These are phyloP conservation scores for Russula emetica DNA, from an alignment of 768 basidiomycete species.

Conservation along the genomic window DNA sequence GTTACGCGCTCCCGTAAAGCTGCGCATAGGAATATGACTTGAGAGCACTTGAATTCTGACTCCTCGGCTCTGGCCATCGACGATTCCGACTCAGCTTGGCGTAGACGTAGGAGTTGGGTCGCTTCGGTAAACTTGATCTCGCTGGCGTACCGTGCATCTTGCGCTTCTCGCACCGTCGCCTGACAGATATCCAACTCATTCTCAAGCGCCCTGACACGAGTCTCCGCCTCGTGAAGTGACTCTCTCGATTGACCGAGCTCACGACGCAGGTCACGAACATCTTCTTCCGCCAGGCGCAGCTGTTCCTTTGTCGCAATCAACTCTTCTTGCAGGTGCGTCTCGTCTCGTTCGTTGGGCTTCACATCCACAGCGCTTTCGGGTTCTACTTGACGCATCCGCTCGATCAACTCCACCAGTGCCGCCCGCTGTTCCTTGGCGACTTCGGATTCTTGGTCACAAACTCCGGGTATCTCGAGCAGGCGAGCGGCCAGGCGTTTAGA, in stretches of 20 bases:
- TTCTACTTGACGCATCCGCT: background rate
- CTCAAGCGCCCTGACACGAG: background rate
- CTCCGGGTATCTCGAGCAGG: background rate
- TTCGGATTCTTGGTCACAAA: background rate
- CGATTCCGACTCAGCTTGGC: constrained; percentile 1
- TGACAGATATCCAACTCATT: background rate
- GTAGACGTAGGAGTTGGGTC: background rate
- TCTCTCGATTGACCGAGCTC: constrained; percentile 1
- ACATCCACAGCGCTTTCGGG: background rate
- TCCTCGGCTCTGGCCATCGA: background rate
- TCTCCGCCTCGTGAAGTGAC: background rate
- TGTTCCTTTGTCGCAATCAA: background rate
- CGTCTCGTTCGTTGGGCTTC: background rate
- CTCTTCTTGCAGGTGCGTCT: background rate
- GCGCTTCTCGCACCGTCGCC: background rate
- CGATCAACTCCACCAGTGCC: background rate
- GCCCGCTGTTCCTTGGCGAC: background rate
- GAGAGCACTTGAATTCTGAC: background rate
- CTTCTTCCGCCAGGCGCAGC: background rate
- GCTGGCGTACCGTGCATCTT: constrained; percentile 3
- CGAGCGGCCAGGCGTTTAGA: background rate
- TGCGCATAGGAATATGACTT: background rate
- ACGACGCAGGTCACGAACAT: background rate
- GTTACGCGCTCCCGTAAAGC: constrained; percentile 6
- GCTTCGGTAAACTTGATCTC: background rate